Evolutionary conservation across 2,329 filamentous ascomycete genomes (phyloP).

Genomic region (Verticillium tricorpus): DNA sequence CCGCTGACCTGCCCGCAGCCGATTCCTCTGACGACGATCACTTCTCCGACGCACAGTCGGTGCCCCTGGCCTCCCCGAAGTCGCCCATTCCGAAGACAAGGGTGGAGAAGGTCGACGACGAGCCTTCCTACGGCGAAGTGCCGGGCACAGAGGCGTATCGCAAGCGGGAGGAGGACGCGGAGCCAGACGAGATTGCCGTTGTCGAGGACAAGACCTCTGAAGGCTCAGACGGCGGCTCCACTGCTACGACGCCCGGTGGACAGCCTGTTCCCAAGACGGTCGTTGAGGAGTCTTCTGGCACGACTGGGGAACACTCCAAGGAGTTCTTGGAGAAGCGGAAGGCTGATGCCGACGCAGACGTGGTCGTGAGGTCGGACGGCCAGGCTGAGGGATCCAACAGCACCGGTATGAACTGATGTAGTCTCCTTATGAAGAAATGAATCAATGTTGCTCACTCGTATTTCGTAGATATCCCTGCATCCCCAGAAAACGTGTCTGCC

Average conservation of each 20-base stretch:
- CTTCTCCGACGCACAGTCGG: constrained; percentile 63
- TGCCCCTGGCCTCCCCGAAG: constrained; percentile 34
- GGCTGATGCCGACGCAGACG: constrained; percentile 50
- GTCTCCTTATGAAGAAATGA: constrained; percentile 14
- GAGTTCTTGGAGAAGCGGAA: constrained; percentile 40
- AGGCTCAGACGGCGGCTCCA: constrained; percentile 17
- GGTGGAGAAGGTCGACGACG: constrained; percentile 54
- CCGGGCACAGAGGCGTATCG: constrained; percentile 56
- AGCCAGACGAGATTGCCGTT: constrained; percentile 56
- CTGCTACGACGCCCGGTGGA: constrained; percentile 21
- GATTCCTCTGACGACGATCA: constrained; percentile 63
- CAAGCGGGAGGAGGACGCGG: constrained; percentile 51
- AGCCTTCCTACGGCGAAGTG: constrained; percentile 56
- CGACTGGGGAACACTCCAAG: constrained; percentile 36
- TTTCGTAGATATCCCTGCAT: constrained; percentile 32
- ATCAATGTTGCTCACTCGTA: constrained; percentile 15
- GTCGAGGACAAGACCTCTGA: constrained; percentile 19
- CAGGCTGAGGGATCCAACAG: constrained; percentile 25
- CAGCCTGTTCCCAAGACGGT: constrained; percentile 46
- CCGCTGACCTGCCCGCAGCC: constrained; percentile 16
- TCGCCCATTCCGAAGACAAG: constrained; percentile 55
- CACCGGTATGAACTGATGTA: constrained; percentile 27
- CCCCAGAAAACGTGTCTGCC: constrained; percentile 10
- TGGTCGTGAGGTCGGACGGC: constrained; percentile 42
- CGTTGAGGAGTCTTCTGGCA: constrained; percentile 47